Percentiles rank a stretch among this genome's conserved stretches.
Conservation (phyloP, 2,329 filamentous ascomycete genomes). For the Fusarium bulbicola region DNA sequence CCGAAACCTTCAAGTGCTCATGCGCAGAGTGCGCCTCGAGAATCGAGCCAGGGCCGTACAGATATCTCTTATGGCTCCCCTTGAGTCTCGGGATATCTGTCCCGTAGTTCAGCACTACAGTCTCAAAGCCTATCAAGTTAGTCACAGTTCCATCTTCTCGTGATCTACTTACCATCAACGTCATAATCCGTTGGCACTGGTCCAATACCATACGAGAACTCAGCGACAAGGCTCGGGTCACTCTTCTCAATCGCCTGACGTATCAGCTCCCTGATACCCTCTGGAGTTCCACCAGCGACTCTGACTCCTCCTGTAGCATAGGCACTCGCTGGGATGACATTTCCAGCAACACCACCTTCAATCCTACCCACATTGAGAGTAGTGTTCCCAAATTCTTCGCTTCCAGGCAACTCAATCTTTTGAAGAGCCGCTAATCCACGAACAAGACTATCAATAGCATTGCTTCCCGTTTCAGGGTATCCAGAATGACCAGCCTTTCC, state of each 20-base stretch:
- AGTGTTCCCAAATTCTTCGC: background rate
- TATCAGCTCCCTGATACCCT: background rate
- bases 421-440: background rate
- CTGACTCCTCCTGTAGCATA: background rate
- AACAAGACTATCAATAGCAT: constrained; percentile 10
- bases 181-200: background rate
- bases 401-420: background rate
- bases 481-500: constrained; percentile 7
- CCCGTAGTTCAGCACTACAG: background rate
- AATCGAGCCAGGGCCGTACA: constrained; percentile 2
- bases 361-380: constrained; percentile 1
- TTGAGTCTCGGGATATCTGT: background rate
- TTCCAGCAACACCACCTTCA: background rate
- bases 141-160: accelerated
- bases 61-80: background rate
- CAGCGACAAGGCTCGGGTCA: background rate
- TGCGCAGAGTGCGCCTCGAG: constrained; percentile 8
- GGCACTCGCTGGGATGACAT: constrained; percentile 1
- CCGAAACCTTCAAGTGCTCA: constrained; percentile 4
- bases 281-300: background rate
- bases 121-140: background rate
- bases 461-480: background rate
- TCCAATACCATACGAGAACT: background rate
- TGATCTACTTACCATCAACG: background rate
- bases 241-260: background rate